Evolutionary conservation across 257 asterid species (phyloP).

Genomic region (Capsicum rhomboideum): DNA sequence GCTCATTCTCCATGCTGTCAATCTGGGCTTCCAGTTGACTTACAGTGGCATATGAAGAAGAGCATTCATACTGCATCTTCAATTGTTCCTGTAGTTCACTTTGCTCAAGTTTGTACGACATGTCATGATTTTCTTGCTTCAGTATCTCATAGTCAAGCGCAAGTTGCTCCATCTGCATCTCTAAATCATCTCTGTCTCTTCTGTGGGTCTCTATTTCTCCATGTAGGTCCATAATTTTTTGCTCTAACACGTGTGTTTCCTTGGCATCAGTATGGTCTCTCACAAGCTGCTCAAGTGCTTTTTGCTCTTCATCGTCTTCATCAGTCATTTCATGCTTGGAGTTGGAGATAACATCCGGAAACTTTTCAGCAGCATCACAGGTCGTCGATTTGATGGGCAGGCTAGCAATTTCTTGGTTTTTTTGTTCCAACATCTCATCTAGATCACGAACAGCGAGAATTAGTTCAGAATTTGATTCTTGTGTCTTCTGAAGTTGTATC

Average conservation of each 20-base stretch:
- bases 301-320: constrained; percentile 68
- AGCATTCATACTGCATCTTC: constrained; percentile 81
- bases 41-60: constrained; percentile 41
- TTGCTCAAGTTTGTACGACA: constrained; percentile 73
- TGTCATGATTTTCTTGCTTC: constrained; percentile 90
- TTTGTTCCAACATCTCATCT: constrained; percentile 82
- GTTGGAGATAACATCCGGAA: constrained; percentile 13
- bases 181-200: constrained; percentile 74
- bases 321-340: constrained; percentile 14
- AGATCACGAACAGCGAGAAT: constrained; percentile 88
- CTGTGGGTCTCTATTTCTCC: constrained; percentile 61
- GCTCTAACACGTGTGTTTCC: constrained; percentile 62
- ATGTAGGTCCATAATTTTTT: constrained; percentile 64
- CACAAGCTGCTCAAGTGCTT: constrained; percentile 66
- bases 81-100: constrained; percentile 80
- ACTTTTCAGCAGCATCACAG: constrained; percentile 10
- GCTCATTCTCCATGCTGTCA: constrained; percentile 56
- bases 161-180: constrained; percentile 95
- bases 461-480: constrained; percentile 77
- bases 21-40: constrained; percentile 64
- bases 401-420: constrained; percentile 37
- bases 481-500: constrained; percentile 81
- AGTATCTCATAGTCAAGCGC: constrained; percentile 92
- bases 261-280: constrained; percentile 64
- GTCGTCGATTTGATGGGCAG: constrained; percentile 18